These are phyloP conservation scores for Monoraphidium neglectum DNA, from an alignment of 139 green algal species.

Conservation along the genomic window DNA sequence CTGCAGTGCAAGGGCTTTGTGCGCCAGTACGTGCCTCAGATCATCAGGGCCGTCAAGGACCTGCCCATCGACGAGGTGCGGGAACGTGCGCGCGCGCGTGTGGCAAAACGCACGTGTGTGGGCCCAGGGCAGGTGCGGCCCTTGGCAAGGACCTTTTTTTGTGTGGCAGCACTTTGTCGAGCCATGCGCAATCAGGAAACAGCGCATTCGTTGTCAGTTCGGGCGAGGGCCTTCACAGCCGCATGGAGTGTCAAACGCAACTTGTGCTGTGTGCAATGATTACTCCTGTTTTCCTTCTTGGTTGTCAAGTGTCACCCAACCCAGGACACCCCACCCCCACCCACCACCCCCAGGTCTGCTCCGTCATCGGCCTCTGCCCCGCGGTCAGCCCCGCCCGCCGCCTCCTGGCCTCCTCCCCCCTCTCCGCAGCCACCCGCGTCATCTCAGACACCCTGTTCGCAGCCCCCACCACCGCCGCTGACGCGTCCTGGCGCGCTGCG, in stretches of 20 bases:
- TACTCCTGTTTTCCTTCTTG: not conserved
- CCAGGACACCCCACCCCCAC: too few relatives aligned
- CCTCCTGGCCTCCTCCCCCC: slow-evolving; percentile 14
- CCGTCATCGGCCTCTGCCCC: slow-evolving; percentile 63
- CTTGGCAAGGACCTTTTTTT: too few relatives aligned
- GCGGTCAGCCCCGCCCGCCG: slow-evolving; percentile 3
- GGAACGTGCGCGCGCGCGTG: slow-evolving; percentile 38
- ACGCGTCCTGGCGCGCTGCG: slow-evolving; percentile 20
- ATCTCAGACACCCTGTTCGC: not conserved
- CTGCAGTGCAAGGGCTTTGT: slow-evolving; percentile 78
- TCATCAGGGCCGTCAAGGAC: slow-evolving; percentile 67
- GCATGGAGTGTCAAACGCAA: not conserved
- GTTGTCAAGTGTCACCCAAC: not conserved
- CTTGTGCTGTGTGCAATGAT: not conserved
- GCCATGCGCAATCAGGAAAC: too few relatives aligned
- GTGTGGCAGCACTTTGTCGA: too few relatives aligned
- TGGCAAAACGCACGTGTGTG: not conserved
- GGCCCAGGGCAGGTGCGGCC: not conserved
- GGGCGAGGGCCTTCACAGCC: not conserved
- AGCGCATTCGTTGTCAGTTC: not conserved
- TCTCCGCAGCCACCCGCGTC: slow-evolving; percentile 19
- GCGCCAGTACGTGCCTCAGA: slow-evolving; percentile 71
- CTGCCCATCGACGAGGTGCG: slow-evolving; percentile 64
- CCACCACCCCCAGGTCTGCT: slow-evolving; percentile 59
- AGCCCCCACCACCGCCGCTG: not conserved